Evolutionary conservation across 73 alveolate species (phyloP), one percentile per base, ranked within the genome.

Genomic region (Tetrahymena borealis): DNA sequence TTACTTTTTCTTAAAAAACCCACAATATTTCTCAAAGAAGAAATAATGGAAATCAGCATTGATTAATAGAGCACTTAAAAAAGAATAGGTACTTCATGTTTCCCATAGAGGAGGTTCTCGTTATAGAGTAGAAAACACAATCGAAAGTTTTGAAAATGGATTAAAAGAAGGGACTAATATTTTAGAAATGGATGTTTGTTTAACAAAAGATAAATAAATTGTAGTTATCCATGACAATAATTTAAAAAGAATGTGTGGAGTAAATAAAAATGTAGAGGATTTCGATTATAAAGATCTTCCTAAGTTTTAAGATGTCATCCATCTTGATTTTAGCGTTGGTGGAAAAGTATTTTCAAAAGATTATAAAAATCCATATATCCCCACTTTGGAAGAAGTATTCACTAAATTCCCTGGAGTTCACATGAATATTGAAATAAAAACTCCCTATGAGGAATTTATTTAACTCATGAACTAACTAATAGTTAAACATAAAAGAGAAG

Each of bases 31-130:
- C 18, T 24, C n/a, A 60, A 60, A 60, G 85, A 60, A 60, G 35
- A 60, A 60, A 35, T 24, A 13, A 24, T 60, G 85, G 85, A 60
- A 60, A n/a, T 60, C 85, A 24, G 18, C 1, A n/a, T 60, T 60
- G 31, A 2, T 60, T 20, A 60, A 35, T 35, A 60, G 28, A 28
- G 85, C 85, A 60, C 10, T 60, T 24, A 60, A 60, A 3, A 60
- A 60, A 20, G 85, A 60, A 35, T n/a, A 60, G 35, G 85, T 60
- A 15, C 28, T 60, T 5, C 85, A 60, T 15, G 28, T 60, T 15
- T 32, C 93, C 3, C 95, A 93, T 41, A 79, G 95, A 85, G 95
- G 95, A 18, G 95, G 95, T 13, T 38, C 92, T 11, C 38, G 95
- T 20, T 90, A 93, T 37, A 93, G 78, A 41, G 78, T 93, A 32